Conservation (phyloP, 352 stramenopile species). For the Vaucheria bursata region DNA sequence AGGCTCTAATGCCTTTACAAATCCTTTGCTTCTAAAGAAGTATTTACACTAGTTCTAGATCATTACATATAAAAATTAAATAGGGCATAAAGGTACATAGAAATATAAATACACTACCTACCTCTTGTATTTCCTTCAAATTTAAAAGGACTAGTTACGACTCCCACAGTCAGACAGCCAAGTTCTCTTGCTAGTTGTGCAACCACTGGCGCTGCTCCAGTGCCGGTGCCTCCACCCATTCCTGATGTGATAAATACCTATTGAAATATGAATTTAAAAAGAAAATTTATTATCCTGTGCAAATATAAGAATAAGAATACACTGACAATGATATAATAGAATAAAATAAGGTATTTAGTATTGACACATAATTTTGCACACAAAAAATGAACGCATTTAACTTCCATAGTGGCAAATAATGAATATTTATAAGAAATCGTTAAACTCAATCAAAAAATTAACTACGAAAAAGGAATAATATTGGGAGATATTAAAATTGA, state of each 20-base stretch:
- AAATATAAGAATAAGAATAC: background rate
- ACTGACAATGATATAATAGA: background rate
- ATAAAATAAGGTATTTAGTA: background rate
- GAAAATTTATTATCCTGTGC: constrained; percentile 2
- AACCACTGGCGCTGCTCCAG: constrained; percentile 67
- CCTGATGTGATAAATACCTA: constrained; percentile 75
- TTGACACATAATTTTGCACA: too few species aligned
- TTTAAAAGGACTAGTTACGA: constrained; percentile 89
- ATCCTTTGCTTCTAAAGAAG: too few species aligned
- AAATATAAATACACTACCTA: constrained; percentile 50
- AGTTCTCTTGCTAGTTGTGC: constrained; percentile 73
- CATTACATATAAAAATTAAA: too few species aligned
- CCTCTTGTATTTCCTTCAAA: constrained; percentile 74
- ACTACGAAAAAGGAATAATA: too few species aligned
- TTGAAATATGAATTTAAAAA: background rate
- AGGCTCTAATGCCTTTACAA: too few species aligned
- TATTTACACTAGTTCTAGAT: too few species aligned
- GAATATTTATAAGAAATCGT: too few species aligned
- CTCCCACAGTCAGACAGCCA: constrained; percentile 84
- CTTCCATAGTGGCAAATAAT: too few species aligned
- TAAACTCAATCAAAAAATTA: too few species aligned
- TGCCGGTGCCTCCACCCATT: constrained; percentile 64
- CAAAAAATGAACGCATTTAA: background rate
- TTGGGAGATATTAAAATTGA: too few species aligned
- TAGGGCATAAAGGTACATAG: too few species aligned